Conservation (phyloP, 164 flowering plant species). For the Nymphaea thermarum region DNA sequence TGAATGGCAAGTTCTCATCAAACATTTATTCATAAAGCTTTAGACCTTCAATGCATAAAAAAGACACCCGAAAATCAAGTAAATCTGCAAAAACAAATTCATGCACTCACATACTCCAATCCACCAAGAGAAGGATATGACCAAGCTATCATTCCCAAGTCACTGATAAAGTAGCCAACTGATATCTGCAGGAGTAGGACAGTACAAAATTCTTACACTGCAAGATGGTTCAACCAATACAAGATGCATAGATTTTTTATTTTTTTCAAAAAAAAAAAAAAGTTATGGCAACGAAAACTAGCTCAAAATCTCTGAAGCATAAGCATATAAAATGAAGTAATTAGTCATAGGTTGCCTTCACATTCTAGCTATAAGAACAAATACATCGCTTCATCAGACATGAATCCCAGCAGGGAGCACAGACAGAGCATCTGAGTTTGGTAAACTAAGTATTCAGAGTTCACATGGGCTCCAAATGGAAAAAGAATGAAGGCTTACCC, state of each 20-base stretch:
- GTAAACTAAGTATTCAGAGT: not conserved
- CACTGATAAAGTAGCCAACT: conserved; percentile 84
- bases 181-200: conserved; percentile 49
- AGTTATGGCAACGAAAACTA: too few relatives aligned
- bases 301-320: too few relatives aligned
- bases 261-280: too few relatives aligned
- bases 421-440: too few relatives aligned
- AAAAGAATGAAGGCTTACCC: conserved; percentile 38
- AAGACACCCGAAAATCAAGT: not conserved
- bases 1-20: not conserved
- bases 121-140: conserved; percentile 91
- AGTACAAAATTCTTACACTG: not conserved
- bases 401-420: too few relatives aligned
- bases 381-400: too few relatives aligned
- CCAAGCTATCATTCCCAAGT: conserved; percentile 88
- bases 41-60: not conserved
- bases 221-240: not conserved
- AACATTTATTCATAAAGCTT: not conserved
- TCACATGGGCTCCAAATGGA: not conserved
- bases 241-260: too few relatives aligned
- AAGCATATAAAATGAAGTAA: too few relatives aligned
- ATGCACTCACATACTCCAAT: conserved; percentile 76
- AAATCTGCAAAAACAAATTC: not conserved
- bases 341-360: too few relatives aligned
- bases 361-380: too few relatives aligned